Evolutionary conservation across 345 rosid genomes (phyloP), one percentile per base, ranked within the genome.

Genomic region (Linum lewisii): DNA sequence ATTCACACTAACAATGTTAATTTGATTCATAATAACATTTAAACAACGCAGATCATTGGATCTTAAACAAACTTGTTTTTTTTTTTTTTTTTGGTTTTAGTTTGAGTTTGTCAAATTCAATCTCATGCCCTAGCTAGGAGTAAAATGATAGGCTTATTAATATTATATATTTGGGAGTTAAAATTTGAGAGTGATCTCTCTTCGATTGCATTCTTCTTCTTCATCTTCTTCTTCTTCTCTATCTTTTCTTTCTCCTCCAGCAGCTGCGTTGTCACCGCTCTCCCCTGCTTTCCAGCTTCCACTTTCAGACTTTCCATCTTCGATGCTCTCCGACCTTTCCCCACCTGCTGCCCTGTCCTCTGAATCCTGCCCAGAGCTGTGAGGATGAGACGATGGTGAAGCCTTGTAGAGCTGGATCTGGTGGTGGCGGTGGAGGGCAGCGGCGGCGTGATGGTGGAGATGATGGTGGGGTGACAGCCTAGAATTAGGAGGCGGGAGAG

Each of bases 181-280:
- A 79, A 89, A 85, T 67, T 87, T 89, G 75, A 93, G 97, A 58
- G 89, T 81, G 66, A 87, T 89, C 75, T 87, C 95, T 62, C 95
- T 89, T 51, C 88, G 97, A 54, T 93, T 85, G 66, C 87, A 79
- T 65, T 81, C 88, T 32, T n/a, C n/a, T n/a, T n/a, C n/a, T n/a
- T n/a, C n/a, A n/a, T n/a, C n/a, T n/a, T n/a, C n/a, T n/a, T n/a
- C n/a, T n/a, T n/a, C n/a, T n/a, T 84, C 97, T 7, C 83, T 77
- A 14, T 89, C 34, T 29, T 29, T 29, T 29, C 34, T 29, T 8
- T 94, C 54, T 85, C 94, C 44, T 84, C 82, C 49, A 85, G 89
- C 82, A 56, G 82, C 80, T 65, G 69, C 77, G 54, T 75, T 75
- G n/a, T 82, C 90, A 0, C 79, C 69, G 24, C 84, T 78, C 67